A percentile compares a stretch with the other conserved stretches of the same genome.
Evolutionary conservation across 805 yeast species (phyloP).

Genomic region (Saturnispora besseyi): DNA sequence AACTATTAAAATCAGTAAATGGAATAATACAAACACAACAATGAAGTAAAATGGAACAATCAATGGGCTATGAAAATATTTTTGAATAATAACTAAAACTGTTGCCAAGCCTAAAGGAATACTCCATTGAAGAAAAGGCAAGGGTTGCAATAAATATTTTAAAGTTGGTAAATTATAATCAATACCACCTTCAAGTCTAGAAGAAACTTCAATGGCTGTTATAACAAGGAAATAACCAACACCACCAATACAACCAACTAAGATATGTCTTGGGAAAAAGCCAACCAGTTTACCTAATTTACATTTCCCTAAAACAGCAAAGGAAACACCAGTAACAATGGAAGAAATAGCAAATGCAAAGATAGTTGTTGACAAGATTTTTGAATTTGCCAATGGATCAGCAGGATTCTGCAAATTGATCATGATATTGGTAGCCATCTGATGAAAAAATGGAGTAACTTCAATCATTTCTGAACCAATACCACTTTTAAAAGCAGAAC

Average conservation of each 20-base stretch:
- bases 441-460: constrained; percentile 95
- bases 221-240: constrained; percentile 88
- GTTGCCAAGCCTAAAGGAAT: constrained; percentile 60
- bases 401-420: constrained; percentile 31
- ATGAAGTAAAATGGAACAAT: constrained; percentile 79
- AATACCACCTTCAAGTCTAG: constrained; percentile 68
- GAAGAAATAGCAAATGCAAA: constrained; percentile 79
- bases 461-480: constrained; percentile 98
- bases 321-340: constrained; percentile 77
- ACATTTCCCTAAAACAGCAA: constrained; percentile 67
- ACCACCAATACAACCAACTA: constrained; percentile 97
- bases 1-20: constrained; percentile 50
- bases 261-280: constrained; percentile 90
- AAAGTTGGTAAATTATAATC: constrained; percentile 55
- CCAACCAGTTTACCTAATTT: constrained; percentile 81
- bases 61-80: constrained; percentile 49
- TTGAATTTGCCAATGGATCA: constrained; percentile 2
- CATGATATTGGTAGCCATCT: constrained; percentile 77
- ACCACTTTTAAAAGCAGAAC: constrained; percentile 83
- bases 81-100: constrained; percentile 53
- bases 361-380: constrained; percentile 50
- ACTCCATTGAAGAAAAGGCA: constrained; percentile 53
- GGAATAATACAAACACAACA: constrained; percentile 59
- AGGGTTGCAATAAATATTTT: constrained; percentile 33
- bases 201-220: constrained; percentile 88